These are phyloP conservation scores for Trichoderma brevicompactum DNA, from an alignment of 2,329 filamentous ascomycete species.

Conservation along the genomic window DNA sequence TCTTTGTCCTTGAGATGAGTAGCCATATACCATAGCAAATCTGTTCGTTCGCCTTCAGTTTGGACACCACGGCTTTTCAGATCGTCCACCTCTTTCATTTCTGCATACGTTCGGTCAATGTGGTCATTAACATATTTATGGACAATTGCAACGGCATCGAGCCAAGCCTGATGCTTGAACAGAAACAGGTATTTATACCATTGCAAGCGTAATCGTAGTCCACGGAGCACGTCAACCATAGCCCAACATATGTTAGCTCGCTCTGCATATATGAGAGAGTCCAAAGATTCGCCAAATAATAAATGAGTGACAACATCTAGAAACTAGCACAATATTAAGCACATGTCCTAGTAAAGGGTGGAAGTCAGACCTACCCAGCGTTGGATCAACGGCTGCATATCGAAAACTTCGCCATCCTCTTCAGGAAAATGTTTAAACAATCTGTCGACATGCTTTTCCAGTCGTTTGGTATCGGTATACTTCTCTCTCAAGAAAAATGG, in stretches of 20 bases:
- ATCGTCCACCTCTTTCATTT: not conserved
- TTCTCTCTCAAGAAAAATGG: conserved; percentile 4
- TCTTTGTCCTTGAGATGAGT: not conserved
- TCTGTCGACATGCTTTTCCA: not conserved
- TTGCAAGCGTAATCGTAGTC: not conserved
- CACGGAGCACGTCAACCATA: conserved; percentile 9
- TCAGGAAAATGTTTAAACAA: not conserved
- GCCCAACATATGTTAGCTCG: not conserved
- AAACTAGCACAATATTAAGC: too few relatives aligned
- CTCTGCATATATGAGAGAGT: not conserved
- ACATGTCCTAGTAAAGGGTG: not conserved
- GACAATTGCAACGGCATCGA: not conserved
- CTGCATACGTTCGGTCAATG: not conserved
- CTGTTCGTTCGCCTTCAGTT: not conserved
- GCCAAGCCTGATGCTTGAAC: not conserved
- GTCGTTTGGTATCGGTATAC: not conserved
- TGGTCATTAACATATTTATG: conserved; percentile 10
- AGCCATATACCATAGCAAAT: conserved; percentile 15
- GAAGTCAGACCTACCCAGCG: not conserved
- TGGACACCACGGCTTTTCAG: not conserved
- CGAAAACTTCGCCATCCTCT: conserved; percentile 1
- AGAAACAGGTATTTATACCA: not conserved
- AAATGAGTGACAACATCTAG: not conserved
- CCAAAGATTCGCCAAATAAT: not conserved
- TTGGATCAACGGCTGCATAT: conserved; percentile 9